These are phyloP conservation scores for Chimonanthus praecox DNA, from an alignment of 164 flowering plant genomes.

Conservation along the genomic window DNA sequence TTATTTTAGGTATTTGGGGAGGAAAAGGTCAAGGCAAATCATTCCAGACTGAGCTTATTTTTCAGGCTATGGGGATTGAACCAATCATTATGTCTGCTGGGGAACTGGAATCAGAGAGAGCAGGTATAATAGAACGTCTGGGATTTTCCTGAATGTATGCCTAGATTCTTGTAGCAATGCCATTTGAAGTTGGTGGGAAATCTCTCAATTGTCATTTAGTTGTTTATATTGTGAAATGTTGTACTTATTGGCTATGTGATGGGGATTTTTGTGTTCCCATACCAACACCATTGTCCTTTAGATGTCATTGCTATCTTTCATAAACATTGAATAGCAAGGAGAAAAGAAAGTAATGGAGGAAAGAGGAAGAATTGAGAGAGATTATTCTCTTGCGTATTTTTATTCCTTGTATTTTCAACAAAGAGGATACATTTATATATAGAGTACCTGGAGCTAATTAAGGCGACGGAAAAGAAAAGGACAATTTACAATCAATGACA, in stretches of 20 bases:
- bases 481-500: too few species aligned
- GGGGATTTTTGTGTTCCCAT: too few species aligned
- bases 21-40: constrained; percentile 98
- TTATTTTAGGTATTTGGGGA: constrained; percentile 81
- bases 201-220: not conserved
- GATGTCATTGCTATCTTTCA: too few species aligned
- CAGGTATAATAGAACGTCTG: constrained; percentile 42
- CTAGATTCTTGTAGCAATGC: not conserved
- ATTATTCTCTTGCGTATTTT: too few species aligned
- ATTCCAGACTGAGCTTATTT: constrained; percentile 92
- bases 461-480: too few species aligned
- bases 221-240: not conserved
- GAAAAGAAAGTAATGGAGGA: too few species aligned
- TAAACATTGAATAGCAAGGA: too few species aligned
- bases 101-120: constrained; percentile 94
- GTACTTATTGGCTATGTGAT: not conserved
- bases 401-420: too few species aligned
- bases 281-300: too few species aligned
- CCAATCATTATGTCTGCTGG: constrained; percentile 97
- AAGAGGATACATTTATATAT: too few species aligned
- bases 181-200: not conserved
- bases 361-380: too few species aligned
- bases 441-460: too few species aligned
- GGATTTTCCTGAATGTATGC: constrained; percentile 1
- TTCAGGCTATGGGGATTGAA: constrained; percentile 83